Evolutionary conservation across 805 yeast genomes (phyloP), one percentile per base, ranked within the genome.

Genomic region (Candida jianshihensis): DNA sequence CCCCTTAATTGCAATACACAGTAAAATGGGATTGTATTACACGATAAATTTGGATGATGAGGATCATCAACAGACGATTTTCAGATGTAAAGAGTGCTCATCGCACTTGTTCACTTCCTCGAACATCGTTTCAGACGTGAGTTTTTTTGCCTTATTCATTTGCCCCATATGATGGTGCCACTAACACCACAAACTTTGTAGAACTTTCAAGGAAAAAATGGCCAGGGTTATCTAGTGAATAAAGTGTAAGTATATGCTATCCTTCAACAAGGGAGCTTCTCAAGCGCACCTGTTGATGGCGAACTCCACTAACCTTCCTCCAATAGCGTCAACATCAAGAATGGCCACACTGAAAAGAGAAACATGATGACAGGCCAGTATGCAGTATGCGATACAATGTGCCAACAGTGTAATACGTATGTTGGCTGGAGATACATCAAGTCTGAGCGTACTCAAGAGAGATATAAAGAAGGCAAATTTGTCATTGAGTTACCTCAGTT

Each of bases 401-500:
- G 87, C 48, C 70, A 66, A 31, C 71, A 70, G 42, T 80, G 87
- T 49, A 59, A 60, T 34, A 52, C 56, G 5, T 56, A 69, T 35
- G 59, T 80, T 14, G 87, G 86, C 4, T 80, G 87, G 87, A 71
- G 68, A 41, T 80, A 80, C 47, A 50, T 77, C 27, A 62, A 61
- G 45, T 69, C 81, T 31, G 66, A 63, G 22, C 54, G 59, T 20
- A 47, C 48, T 16, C 53, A 61, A 14, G 79, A 77, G 57, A 60
- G 64, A 40, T 77, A 73, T 52, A 80, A 80, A 51, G 83, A 75
- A 47, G 81, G 81, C 8, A 67, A 70, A 44, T 78, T 59, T 46
- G 75, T 79, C 26, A 60, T 79, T 40, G 56, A 47, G 39, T 28
- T 34, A 14, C 33, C 40, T 8, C 42, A 49, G 20, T 25, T 41